Evolutionary conservation across 352 stramenopile species (phyloP), one percentile per base, ranked within the genome.

Genomic region (Pythium coloratum): DNA sequence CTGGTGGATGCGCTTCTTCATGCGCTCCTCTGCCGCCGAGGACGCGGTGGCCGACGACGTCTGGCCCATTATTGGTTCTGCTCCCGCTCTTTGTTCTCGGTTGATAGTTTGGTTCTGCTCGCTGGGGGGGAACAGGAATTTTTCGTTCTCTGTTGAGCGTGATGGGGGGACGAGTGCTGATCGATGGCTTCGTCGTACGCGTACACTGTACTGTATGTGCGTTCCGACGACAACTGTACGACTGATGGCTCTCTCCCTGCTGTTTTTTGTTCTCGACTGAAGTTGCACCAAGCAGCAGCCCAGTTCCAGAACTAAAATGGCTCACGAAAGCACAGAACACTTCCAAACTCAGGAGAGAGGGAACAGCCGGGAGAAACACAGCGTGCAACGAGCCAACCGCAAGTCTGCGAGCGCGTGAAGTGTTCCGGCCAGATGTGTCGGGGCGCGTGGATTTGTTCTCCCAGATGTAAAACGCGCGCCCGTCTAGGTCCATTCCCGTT

Each of bases 1-100:
- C 67, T 86, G 79, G 42, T 76, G 68, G 10, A 90, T 78, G 55
- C 84, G 84, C 61, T 89, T 88, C 70, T 86, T 79, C 81, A 91
- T 90, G 63, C 82, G 81, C 63, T 90, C 81, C 61, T 93, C 84
- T 32, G 87, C 76, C 26, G 82, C 75, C 10, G 63, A 64, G 9
- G 56, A 32, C 36, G 57, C 56, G 51, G 32, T 66, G 6, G 71
- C 66, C 16, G 84, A 90, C 10, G 75, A 80, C n/a, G 76, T 79
- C 64, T 93, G 84, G 13, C 84, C 84, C 84, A 93, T 93, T 12
- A 28, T 73, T n/a, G 6, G 10, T 14, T 72, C 16, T 32, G 7
- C 10, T 13, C 13, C 46, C 7, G 44, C 20, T 42, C 13, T 59
- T 33, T 9, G 20, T 64, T 60, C 44, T 49, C 61, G 38, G 28